Base-by-base conservation (phyloP, 352 stramenopile species). In the Phytophthora europaea region DNA sequence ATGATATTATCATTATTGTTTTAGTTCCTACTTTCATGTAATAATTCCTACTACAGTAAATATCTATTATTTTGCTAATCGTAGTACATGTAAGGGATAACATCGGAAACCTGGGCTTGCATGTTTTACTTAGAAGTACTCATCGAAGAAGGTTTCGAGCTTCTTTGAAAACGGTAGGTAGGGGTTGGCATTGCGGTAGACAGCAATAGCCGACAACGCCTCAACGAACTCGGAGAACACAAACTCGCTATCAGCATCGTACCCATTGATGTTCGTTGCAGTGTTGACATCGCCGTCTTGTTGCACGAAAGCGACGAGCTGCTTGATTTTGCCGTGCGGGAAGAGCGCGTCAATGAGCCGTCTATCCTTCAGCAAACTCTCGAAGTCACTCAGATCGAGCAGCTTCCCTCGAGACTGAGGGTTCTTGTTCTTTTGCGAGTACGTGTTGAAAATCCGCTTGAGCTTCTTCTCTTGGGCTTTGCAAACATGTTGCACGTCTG, bases 141-240 rank as follows among this genome's bases (percentile, higher is more conserved):
- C 87, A 12, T 93, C 82, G 47, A 94, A 90, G 54, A 94, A 94
- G 2, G 76, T 81, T 47, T 95, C 85, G 9, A 94, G 72, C 20
- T 94, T 94, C 64, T 93, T 93, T 5, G 89, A 71, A 18, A 95
- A 83, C 0, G 87, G 82, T 0, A 94, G 38, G 20, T 95, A 95
- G 6, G 88, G 88, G 52, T 95, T 95, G 9, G 85, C 85, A 55
- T 95, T 94, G 4, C 87, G 83, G 33, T 84, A 94, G 12, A 94
- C 85, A 1, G 85, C 84, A 31, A 94, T 92, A 1, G 87, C 87
- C 12, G 85, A 77, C 31, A 94, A 61, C 6, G 87, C 87, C 70
- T 95, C 87, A 26, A 94, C 78, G 34, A 94, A 95, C 52, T 94
- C 88, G 13, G 86, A 82, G 56, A 93, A 95, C 4, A 94, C 85